Evolutionary conservation across 768 basidiomycete species (phyloP).

Genomic region (Russula vinacea): DNA sequence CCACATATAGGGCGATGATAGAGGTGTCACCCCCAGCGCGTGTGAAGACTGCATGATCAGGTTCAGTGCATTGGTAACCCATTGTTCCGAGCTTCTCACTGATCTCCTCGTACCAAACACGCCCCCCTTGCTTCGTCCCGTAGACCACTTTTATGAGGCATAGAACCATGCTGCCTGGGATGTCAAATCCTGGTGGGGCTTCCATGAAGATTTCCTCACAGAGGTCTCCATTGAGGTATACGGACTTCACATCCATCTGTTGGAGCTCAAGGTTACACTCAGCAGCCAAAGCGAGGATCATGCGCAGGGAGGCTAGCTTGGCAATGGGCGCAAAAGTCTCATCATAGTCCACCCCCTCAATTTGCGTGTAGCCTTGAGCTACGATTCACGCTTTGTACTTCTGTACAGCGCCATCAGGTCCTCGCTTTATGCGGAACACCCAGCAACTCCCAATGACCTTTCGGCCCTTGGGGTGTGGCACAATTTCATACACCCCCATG

Average conservation of each 20-base stretch:
- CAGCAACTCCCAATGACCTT: constrained; percentile 5
- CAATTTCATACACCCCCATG: constrained; percentile 4
- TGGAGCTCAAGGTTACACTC: not conserved
- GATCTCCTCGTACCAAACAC: not conserved
- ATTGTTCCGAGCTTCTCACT: not conserved
- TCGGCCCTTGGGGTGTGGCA: not conserved
- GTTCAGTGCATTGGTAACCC: not conserved
- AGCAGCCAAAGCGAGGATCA: not conserved
- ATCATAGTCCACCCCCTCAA: constrained; percentile 37
- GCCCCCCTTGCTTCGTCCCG: not conserved
- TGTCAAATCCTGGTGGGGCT: not conserved
- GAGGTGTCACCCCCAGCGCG: not conserved
- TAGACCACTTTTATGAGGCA: not conserved
- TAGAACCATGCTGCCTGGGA: not conserved
- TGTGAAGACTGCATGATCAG: not conserved
- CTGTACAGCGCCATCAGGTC: constrained; percentile 33
- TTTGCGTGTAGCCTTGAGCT: constrained; percentile 41
- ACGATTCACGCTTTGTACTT: constrained; percentile 41
- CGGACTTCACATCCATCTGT: not conserved
- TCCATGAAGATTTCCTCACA: constrained; percentile 12
- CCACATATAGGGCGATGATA: not conserved
- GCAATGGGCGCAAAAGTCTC: constrained; percentile 20
- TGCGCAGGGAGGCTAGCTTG: constrained; percentile 22
- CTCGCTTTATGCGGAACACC: constrained; percentile 32
- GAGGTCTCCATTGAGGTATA: not conserved